Conservation (phyloP, 176 grass and related monocot species). For the Tillandsia fasciculata region DNA sequence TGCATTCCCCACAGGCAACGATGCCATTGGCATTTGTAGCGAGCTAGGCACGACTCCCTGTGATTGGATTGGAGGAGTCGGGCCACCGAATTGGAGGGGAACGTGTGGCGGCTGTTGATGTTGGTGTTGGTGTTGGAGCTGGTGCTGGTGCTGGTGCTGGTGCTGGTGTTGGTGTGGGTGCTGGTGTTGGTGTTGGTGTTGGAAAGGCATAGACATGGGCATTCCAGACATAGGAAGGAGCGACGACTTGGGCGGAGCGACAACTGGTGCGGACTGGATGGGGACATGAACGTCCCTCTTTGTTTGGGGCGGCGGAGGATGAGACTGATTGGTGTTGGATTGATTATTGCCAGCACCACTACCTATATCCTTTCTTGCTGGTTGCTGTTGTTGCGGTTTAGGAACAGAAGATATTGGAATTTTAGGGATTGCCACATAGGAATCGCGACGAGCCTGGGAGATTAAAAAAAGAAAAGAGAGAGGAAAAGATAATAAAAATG, state of each 20-base stretch:
- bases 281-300: conserved; percentile 1
- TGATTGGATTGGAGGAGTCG: conserved; percentile 35
- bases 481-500: neutral
- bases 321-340: conserved; percentile 17
- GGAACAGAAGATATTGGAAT: conserved; percentile 26
- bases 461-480: conserved; percentile 8
- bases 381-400: conserved; percentile 44
- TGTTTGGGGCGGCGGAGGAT: neutral
- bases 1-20: conserved; percentile 33
- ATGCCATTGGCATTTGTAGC: conserved; percentile 63
- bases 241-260: conserved; percentile 12
- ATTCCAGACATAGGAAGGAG: conserved; percentile 14
- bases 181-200: neutral
- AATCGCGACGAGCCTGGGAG: conserved; percentile 38
- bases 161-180: conserved; percentile 9
- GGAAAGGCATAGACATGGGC: neutral
- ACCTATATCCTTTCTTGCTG: conserved; percentile 10
- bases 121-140: conserved; percentile 23
- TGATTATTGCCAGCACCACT: conserved; percentile 32
- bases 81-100: conserved; percentile 50
- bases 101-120: conserved; percentile 42
- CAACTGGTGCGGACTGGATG: neutral
- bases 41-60: conserved; percentile 54
- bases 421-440: conserved; percentile 30
- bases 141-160: conserved; percentile 28